Evolutionary conservation across 2,329 filamentous ascomycete species (phyloP).

Genomic region (Byssothecium circinans): DNA sequence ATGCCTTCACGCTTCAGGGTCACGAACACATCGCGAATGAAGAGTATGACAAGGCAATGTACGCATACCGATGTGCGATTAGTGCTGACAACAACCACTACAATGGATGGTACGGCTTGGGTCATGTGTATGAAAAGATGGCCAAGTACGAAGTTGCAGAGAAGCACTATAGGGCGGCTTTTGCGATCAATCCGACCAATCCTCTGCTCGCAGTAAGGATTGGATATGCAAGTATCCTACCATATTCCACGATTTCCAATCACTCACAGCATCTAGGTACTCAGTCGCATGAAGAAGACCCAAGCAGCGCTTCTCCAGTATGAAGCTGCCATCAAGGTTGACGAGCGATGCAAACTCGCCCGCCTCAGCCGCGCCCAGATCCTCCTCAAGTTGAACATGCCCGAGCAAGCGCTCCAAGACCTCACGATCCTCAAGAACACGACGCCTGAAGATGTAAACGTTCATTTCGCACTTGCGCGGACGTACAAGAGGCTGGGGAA

Average conservation of each 20-base stretch:
- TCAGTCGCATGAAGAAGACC: slow-evolving; percentile 86
- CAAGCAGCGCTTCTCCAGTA: slow-evolving; percentile 80
- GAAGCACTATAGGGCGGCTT: slow-evolving; percentile 85
- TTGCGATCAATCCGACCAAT: slow-evolving; percentile 89
- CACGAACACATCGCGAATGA: slow-evolving; percentile 96
- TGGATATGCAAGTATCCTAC: slow-evolving; percentile 64
- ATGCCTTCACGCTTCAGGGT: slow-evolving; percentile 92
- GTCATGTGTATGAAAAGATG: slow-evolving; percentile 80
- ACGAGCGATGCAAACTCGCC: slow-evolving; percentile 78
- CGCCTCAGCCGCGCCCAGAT: slow-evolving; percentile 92
- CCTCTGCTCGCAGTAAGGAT: slow-evolving; percentile 91
- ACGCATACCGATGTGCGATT: slow-evolving; percentile 83
- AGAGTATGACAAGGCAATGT: slow-evolving; percentile 92
- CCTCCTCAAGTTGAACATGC: slow-evolving; percentile 71
- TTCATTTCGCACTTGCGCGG: slow-evolving; percentile 91
- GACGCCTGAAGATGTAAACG: slow-evolving; percentile 91
- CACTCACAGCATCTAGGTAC: slow-evolving; percentile 37
- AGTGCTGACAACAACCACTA: slow-evolving; percentile 87
- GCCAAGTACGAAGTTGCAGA: slow-evolving; percentile 90
- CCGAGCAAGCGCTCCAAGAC: slow-evolving; percentile 75
- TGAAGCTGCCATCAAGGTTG: slow-evolving; percentile 76
- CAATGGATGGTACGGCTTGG: slow-evolving; percentile 96
- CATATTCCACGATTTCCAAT: background rate
- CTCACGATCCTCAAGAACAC: slow-evolving; percentile 86
- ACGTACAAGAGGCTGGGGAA: slow-evolving; percentile 63